Evolutionary conservation across 768 basidiomycete genomes (phyloP).

Genomic region (Dioszegia hungarica): DNA sequence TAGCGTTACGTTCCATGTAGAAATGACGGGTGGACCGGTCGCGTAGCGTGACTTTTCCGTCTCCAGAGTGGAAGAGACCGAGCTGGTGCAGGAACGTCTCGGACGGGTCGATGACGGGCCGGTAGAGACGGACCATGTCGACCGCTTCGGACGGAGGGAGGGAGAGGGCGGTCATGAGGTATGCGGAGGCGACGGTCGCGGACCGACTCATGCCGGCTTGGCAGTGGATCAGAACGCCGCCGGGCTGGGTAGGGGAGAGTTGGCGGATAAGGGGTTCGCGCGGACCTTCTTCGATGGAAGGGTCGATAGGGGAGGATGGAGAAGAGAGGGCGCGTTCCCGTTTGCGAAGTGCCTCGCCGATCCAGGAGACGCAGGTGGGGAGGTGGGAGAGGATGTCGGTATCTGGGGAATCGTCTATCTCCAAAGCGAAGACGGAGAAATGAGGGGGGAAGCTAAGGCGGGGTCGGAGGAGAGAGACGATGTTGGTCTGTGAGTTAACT

Average conservation of each 20-base stretch:
- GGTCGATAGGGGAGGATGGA: neutral
- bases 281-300: conserved; percentile 48
- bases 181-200: conserved; percentile 78
- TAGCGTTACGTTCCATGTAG: conserved; percentile 71
- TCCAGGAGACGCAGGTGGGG: conserved; percentile 74
- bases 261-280: conserved; percentile 52
- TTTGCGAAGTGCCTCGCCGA: conserved; percentile 64
- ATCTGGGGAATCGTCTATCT: conserved; percentile 52
- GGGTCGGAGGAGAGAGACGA: conserved; percentile 70
- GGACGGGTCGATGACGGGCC: conserved; percentile 76
- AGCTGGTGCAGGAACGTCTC: conserved; percentile 75
- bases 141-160: conserved; percentile 62
- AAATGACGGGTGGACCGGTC: conserved; percentile 73
- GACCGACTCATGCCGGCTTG: conserved; percentile 88
- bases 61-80: conserved; percentile 68
- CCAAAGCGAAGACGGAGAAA: conserved; percentile 37
- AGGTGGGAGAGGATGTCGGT: conserved; percentile 75
- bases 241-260: conserved; percentile 17
- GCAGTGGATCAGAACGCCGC: conserved; percentile 82
- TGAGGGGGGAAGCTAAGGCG: conserved; percentile 55
- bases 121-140: conserved; percentile 60
- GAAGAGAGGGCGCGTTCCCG: conserved; percentile 1
- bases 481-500: conserved; percentile 65
- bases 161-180: conserved; percentile 71
- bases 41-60: conserved; percentile 61